Evolutionary conservation across 2,329 filamentous ascomycete genomes (phyloP), one percentile per base, ranked within the genome.

Genomic region (Dactylonectria estremocensis): DNA sequence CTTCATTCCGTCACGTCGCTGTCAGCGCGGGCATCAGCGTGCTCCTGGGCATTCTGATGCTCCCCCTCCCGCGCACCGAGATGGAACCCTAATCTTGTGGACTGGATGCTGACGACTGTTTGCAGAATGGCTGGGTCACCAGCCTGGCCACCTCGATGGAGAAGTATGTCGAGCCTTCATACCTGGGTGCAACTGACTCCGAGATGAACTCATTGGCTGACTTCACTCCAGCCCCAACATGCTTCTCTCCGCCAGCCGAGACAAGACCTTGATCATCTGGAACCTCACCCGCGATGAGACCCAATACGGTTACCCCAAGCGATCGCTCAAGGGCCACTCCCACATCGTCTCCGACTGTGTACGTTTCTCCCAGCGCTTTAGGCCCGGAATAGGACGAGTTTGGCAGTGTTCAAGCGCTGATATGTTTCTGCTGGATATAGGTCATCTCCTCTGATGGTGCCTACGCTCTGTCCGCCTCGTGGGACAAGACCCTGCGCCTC

Each of bases 331-430:
- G 88, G 96, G 96, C 82, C 96, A 99, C 91, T 98, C 95, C 76
- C 96, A 99, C 92, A 99, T 99, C 85, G 95, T 99, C 84, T 98
- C 96, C 85, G 96, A 99, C 93, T 98, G 96, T 88, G 96, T 97
- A 96, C 80, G 94, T 93, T 82, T 46, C 73, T 67, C 69, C 40
- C 52, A 28, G 43, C 49, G 55, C 64, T 59, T 31, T 14, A 45
- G 40, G 40, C 48, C 9, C 58, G 31, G 31, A 62, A 57, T 5
- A 58, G 28, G n/a, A 16, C 37, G 16, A 49, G 28, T 48, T 35
- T 43, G 43, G n/a, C 49, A 57, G 63, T 46, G 31, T 33, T 72
- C 50, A 52, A 35, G 56, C 68, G 68, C 75, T 78, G 72, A 79
- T 61, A 16, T 31, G 48, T 56, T 63, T 56, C 72, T 70, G 67